These are phyloP conservation scores for Stromatinia cepivora DNA, from an alignment of 2,329 filamentous ascomycete genomes.

Conservation along the genomic window DNA sequence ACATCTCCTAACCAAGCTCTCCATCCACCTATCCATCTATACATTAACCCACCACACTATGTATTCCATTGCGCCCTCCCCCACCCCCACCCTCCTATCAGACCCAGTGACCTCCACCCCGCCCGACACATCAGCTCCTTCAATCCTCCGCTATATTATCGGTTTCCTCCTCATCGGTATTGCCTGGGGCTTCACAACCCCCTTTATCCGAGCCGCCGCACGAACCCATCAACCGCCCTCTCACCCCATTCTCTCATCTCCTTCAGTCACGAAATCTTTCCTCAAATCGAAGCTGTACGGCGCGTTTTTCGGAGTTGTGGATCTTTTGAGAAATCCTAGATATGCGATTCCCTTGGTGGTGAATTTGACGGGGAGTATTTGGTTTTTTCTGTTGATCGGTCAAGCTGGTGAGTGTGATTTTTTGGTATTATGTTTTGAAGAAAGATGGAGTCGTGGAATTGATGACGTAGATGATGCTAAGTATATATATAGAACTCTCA, in stretches of 20 bases:
- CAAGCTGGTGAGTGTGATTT: conserved; percentile 68
- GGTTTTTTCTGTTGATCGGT: conserved; percentile 95
- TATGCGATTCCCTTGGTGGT: conserved; percentile 84
- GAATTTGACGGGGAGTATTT: conserved; percentile 90
- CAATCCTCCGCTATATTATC: conserved; percentile 76
- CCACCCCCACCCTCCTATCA: conserved; percentile 17
- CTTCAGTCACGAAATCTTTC: conserved; percentile 57
- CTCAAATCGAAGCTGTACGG: conserved; percentile 62
- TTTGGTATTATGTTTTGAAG: background rate
- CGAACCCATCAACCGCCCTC: conserved; percentile 66
- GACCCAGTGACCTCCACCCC: conserved; percentile 13
- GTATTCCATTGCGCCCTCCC: conserved; percentile 20
- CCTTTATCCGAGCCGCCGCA: conserved; percentile 87
- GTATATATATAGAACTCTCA: conserved; percentile 68
- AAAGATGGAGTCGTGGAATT: background rate
- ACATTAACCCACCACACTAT: conserved; percentile 1
- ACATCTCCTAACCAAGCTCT: background rate
- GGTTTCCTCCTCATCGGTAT: conserved; percentile 89
- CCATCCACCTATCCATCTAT: background rate
- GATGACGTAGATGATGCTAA: background rate
- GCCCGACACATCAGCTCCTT: conserved; percentile 42
- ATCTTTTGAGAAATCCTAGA: conserved; percentile 75
- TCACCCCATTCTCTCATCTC: conserved; percentile 55
- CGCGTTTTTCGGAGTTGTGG: conserved; percentile 71
- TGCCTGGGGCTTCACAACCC: conserved; percentile 90